Evolutionary conservation across 2,329 filamentous ascomycete species (phyloP), one percentile per base, ranked within the genome.

Genomic region (Diaporthe ampelina): DNA sequence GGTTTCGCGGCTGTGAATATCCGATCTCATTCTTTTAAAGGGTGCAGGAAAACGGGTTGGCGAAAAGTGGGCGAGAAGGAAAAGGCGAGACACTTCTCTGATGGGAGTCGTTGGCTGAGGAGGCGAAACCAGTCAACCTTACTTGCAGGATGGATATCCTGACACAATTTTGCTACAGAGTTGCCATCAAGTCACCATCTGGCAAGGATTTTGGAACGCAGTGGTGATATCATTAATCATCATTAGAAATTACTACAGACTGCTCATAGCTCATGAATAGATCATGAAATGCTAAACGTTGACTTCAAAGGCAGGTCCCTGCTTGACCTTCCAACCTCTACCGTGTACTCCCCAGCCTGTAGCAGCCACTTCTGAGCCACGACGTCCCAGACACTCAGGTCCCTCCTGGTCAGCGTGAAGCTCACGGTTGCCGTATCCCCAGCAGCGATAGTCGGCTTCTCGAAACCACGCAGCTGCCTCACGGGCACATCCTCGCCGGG

Each of bases 361-460:
- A 91, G 77, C 57, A 84, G 83, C 92, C 92, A 94, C 78, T 89
- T 88, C 83, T 93, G 91, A 35, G 85, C 85, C 1, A 80, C 83
- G 6, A 88, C 86, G 79, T 93, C 90, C 92, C 92, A 94, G 40
- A 90, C 85, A 80, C 91, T 93, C 65, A 94, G 79, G 78, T 94
- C 92, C 75, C 91, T 87, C 57, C 92, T 85, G n/a, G 87, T 92
- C 52, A 94, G 79, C 32, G 84, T 79, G 73, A 94, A 89, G 0
- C 77, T 81, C 0, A 91, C 83, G 0, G 82, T 85, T 17, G 82
- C 81, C 24, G 81, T 85, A 73, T 86, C 80, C 0, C 86, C 86
- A 0, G 85, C 83, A 17, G 84, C 82, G 56, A 93, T 76, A 21
- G 82, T 84, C 0, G 87, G 83, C 84, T 94, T 94, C 71, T 90